Evolutionary conservation across 2,329 filamentous ascomycete species (phyloP), one percentile per base, ranked within the genome.

Genomic region (Paracoccidioides lutzii): DNA sequence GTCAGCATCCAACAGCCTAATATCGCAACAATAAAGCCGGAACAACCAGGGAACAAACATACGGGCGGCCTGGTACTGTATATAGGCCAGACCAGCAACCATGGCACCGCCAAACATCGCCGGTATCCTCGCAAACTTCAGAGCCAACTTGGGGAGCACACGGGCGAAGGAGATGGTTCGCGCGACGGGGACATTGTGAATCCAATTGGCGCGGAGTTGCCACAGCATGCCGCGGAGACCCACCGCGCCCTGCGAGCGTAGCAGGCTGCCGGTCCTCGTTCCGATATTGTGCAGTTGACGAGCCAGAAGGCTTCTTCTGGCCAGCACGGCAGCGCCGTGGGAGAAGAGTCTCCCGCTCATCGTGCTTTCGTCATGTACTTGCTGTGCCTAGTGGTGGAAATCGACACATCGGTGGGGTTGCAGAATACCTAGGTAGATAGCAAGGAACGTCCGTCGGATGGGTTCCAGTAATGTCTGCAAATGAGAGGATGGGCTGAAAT

Each of bases 21-120:
- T 40, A 41, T 41, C 30, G 37, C 37, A 55, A 54, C 38, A 52
- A 14, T 44, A n/a, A 12, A 28, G n/a, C 28, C 37, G 10, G 35
- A 57, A 1, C 10, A 32, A 60, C 43, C 1, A 53, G 40, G 43
- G 43, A 15, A 45, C 49, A 38, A 58, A 79, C 87, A 60, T 79
- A 90, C 87, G 87, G 55, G 85, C 83, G 60, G 93, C 91, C 72
- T 98, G 93, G 69, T 98, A 97, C 69, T 98, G 93, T 51, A 98
- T 75, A 79, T 95, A 98, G 32, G 90, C 90, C 57, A 94, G 75
- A 2, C 87, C 88, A 12, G 88, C 90, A 61, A 98, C 81, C 66
- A 90, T 88, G 49, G 90, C 81, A 44, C 89, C 90, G 44, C 91
- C 93, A 65, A 95, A 90, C 75, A 96, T 85, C 57, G 93, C 93